Conservation (phyloP, 164 flowering plant genomes). For the Echeveria elegans region DNA sequence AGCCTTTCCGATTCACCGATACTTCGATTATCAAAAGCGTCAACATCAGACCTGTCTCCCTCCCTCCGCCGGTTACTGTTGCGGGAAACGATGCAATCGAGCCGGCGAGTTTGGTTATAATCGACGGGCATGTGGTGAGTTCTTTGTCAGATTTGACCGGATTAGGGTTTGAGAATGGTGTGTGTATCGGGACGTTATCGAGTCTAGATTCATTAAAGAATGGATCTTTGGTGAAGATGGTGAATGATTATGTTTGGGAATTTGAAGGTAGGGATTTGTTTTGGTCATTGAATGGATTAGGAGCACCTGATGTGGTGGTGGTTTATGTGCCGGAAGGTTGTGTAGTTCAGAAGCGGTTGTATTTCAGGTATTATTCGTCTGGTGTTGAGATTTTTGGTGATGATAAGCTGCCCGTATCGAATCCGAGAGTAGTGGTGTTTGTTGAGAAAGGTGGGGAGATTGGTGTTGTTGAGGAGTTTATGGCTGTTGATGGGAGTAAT, state of each 20-base stretch:
- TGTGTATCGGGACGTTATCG: background rate
- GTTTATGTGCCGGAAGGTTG: conserved; percentile 71
- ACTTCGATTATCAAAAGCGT: conserved; percentile 58
- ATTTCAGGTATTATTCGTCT: conserved; percentile 43
- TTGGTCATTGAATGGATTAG: conserved; percentile 84
- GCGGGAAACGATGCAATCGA: conserved; percentile 20
- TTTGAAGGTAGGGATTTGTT: conserved; percentile 47
- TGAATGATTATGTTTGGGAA: too few species aligned
- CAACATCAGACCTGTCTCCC: conserved; percentile 36
- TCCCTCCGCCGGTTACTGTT: conserved; percentile 13
- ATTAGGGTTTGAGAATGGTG: background rate
- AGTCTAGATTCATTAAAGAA: background rate
- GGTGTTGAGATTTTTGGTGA: conserved; percentile 38
- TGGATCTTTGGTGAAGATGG: background rate
- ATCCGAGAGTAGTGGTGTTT: conserved; percentile 16
- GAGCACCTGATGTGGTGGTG: conserved; percentile 68
- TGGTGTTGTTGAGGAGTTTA: background rate
- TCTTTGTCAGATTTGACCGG: too few species aligned
- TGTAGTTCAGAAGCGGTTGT: conserved; percentile 37
- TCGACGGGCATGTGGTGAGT: conserved; percentile 42
- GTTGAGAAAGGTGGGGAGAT: conserved; percentile 8
- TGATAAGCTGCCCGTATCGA: conserved; percentile 52
- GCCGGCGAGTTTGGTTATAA: conserved; percentile 36
- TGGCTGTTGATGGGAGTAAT: conserved; percentile 3
- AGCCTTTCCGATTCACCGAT: conserved; percentile 81